Evolutionary conservation across 495 filamentous ascomycete species (phyloP).

Genomic region (Lentithecium fluviatile): DNA sequence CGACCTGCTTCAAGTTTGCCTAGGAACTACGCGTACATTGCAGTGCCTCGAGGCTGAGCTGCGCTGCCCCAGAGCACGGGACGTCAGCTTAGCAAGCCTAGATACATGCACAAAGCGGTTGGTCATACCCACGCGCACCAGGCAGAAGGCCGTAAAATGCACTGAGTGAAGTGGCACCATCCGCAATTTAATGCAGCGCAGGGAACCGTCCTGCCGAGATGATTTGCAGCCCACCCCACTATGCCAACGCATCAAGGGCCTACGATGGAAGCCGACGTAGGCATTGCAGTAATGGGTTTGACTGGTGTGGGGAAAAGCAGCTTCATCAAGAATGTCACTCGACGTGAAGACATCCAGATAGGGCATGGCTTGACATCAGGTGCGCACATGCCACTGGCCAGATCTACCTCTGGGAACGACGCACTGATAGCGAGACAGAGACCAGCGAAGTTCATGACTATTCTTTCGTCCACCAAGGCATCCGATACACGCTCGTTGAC

Average conservation of each 20-base stretch:
- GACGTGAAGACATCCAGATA: conserved; percentile 34
- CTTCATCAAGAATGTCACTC: conserved; percentile 41
- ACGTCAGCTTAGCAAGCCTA: too few species aligned
- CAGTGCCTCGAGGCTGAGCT: too few species aligned
- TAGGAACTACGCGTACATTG: too few species aligned
- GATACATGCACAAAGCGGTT: too few species aligned
- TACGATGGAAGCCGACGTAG: conserved; percentile 17
- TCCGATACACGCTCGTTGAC: conserved; percentile 27
- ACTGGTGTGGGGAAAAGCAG: conserved; percentile 47
- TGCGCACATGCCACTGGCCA: background rate
- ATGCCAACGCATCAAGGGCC: background rate
- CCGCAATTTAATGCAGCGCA: too few species aligned
- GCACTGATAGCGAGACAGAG: background rate
- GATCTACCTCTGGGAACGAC: background rate
- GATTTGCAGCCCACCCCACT: too few species aligned
- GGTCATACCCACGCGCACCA: too few species aligned
- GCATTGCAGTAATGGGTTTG: conserved; percentile 44
- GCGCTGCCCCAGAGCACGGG: too few species aligned
- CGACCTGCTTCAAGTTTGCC: too few species aligned
- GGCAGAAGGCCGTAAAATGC: too few species aligned
- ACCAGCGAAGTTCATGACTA: conserved; percentile 15
- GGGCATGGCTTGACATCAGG: conserved; percentile 26
- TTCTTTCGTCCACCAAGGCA: background rate
- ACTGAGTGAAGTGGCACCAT: too few species aligned
- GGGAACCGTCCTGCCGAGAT: too few species aligned